Percentiles rank a stretch among this genome's conserved stretches.
Conservation (phyloP, 306 rosid genomes). For the Lablab purpureus region DNA sequence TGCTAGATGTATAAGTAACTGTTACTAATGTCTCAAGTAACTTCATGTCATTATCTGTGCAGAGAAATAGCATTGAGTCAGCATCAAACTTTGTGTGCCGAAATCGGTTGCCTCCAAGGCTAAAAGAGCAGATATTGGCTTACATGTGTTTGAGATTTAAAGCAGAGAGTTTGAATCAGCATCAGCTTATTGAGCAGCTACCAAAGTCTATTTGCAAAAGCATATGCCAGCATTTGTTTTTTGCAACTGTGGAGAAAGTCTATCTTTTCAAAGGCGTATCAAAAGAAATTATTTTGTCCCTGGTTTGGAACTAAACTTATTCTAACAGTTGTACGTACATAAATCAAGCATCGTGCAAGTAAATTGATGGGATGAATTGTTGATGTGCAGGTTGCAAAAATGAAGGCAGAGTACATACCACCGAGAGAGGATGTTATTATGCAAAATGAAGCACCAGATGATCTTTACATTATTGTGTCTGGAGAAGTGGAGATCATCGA, state of each 20-base stretch:
- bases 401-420: conserved; percentile 92
- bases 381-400: conserved; percentile 68
- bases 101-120: conserved; percentile 73
- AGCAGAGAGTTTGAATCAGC: conserved; percentile 90
- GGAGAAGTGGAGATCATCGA: conserved; percentile 87
- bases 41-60: conserved; percentile 42
- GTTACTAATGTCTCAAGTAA: background rate
- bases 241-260: conserved; percentile 66
- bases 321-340: background rate
- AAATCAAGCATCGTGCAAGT: background rate
- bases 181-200: conserved; percentile 78
- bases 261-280: conserved; percentile 85
- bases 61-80: conserved; percentile 89
- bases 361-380: conserved; percentile 11
- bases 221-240: conserved; percentile 81
- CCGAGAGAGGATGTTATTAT: conserved; percentile 90
- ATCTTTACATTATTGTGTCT: conserved; percentile 85
- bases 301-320: conserved; percentile 55
- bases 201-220: conserved; percentile 83
- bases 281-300: conserved; percentile 62
- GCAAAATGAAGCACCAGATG: conserved; percentile 82
- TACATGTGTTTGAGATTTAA: conserved; percentile 92
- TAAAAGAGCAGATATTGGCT: conserved; percentile 81
- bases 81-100: conserved; percentile 87
- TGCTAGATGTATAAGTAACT: background rate